A percentile compares a stretch with the other conserved stretches of the same genome.
Conservation (phyloP, 441 rosid species). For the Populus hybrid region DNA sequence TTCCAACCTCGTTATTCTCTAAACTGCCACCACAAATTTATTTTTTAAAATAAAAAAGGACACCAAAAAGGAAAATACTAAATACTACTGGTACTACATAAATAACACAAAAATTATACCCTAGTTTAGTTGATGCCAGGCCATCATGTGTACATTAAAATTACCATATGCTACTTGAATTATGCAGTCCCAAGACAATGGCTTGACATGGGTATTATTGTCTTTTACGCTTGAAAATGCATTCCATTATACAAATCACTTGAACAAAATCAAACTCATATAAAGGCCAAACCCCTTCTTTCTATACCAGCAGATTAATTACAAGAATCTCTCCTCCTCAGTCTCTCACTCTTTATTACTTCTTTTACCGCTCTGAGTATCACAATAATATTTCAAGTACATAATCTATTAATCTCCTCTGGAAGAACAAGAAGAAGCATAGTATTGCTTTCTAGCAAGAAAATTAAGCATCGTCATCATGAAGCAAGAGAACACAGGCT, state of each 20-base stretch:
- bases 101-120: not conserved
- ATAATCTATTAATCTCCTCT: not conserved
- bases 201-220: conserved; percentile 9
- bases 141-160: conserved; percentile 11
- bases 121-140: conserved; percentile 27
- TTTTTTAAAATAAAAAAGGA: not conserved
- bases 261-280: conserved; percentile 26
- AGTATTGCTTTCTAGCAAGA: not conserved
- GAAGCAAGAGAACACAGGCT: conserved; percentile 29
- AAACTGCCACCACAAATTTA: not conserved
- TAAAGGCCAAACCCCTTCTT: conserved; percentile 22
- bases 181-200: too few species aligned
- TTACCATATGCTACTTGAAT: conserved; percentile 15
- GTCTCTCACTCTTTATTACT: not conserved
- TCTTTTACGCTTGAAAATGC: conserved; percentile 3
- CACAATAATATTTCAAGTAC: not conserved
- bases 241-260: not conserved
- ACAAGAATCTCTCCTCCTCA: conserved; percentile 6
- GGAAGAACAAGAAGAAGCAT: not conserved
- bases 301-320: conserved; percentile 13
- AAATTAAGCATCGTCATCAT: not conserved
- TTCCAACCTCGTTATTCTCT: not conserved
- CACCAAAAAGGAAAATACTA: not conserved
- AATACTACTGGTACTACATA: not conserved
- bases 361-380: not conserved